Evolutionary conservation across 345 rosid genomes (phyloP).

Genomic region (Trapa bicornis): DNA sequence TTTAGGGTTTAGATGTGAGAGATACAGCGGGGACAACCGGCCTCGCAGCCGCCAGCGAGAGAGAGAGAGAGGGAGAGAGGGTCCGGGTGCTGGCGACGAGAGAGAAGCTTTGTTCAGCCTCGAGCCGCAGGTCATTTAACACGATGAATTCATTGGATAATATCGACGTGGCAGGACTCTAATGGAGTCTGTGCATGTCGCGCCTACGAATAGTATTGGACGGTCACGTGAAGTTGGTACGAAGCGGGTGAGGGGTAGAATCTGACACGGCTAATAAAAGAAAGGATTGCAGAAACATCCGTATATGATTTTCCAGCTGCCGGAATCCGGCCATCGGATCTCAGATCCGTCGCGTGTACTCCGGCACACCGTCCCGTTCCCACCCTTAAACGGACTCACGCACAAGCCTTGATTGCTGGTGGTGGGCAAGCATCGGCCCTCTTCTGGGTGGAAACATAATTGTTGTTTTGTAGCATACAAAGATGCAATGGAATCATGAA

Average conservation of each 20-base stretch:
- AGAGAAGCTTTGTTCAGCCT: conserved; percentile 34
- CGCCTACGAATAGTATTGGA: background rate
- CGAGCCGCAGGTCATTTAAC: conserved; percentile 8
- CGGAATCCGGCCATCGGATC: no score
- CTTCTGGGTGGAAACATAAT: background rate
- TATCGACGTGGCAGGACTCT: background rate
- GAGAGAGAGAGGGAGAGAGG: background rate
- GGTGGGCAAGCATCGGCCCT: no score
- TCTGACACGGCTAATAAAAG: background rate
- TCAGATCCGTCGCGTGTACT: no score
- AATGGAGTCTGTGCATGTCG: background rate
- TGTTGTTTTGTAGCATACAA: conserved; percentile 12
- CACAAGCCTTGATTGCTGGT: no score
- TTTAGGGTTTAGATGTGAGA: conserved; percentile 3
- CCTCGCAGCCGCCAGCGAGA: conserved; percentile 5
- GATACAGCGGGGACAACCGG: background rate
- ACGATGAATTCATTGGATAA: background rate
- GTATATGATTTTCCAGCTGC: no score
- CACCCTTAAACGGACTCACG: no score
- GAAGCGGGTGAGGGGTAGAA: background rate
- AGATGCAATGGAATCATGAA: conserved; percentile 44
- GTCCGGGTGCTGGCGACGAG: background rate
- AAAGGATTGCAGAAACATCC: no score
- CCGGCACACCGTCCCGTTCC: no score
- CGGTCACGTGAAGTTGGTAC: background rate